Conservation (phyloP, 148 eudicot species). For the Camellia sinensis region DNA sequence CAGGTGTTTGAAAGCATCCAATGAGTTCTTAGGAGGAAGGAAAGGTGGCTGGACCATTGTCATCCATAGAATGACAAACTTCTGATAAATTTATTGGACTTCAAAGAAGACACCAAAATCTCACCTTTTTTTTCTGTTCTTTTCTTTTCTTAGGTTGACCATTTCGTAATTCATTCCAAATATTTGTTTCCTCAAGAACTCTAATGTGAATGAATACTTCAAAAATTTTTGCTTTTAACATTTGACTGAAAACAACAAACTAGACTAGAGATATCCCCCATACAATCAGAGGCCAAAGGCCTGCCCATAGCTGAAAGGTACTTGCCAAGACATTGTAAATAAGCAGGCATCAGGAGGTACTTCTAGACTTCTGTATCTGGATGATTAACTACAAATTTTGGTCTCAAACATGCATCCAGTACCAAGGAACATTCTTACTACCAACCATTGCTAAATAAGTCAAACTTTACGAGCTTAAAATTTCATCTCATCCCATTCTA, state of each 20-base stretch:
- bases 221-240: not conserved
- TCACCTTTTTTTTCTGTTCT: no score
- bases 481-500: no score
- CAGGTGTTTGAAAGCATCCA: no score
- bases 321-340: not conserved
- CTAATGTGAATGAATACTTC: not conserved
- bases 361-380: not conserved
- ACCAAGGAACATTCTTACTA: not conserved
- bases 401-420: not conserved
- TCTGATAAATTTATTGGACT: not conserved
- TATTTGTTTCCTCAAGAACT: not conserved
- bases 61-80: not conserved
- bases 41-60: not conserved
- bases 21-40: not conserved
- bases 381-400: not conserved
- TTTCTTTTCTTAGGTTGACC: not conserved
- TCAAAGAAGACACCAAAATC: no score
- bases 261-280: not conserved
- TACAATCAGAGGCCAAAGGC: not conserved
- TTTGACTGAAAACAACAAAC: not conserved
- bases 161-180: not conserved
- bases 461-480: not conserved
- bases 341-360: not conserved
- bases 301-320: not conserved
- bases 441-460: not conserved